Percentiles rank a stretch among this genome's conserved stretches.
Evolutionary conservation across 805 yeast genomes (phyloP).

Genomic region (Wickerhamomyces rabaulensis): DNA sequence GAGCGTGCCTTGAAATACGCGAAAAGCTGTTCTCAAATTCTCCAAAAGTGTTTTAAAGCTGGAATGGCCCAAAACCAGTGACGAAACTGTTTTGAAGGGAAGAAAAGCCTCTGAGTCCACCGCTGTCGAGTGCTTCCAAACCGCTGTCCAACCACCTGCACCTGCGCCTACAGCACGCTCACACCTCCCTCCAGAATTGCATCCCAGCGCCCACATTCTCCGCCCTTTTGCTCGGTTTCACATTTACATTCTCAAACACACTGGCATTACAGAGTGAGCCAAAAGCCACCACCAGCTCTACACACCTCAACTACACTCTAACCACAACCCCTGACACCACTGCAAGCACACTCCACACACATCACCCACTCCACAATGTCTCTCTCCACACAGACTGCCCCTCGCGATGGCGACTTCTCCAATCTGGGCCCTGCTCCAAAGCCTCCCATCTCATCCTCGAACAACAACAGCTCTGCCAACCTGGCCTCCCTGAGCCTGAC

Average conservation of each 20-base stretch:
- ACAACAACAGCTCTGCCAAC: constrained; percentile 29
- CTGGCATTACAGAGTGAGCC: too few relatives aligned
- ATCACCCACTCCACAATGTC: constrained; percentile 5
- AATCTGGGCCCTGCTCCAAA: constrained; percentile 54
- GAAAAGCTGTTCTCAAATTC: neutral
- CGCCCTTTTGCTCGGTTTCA: neutral
- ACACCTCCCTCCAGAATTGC: too few relatives aligned
- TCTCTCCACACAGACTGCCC: constrained; percentile 12
- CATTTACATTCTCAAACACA: neutral
- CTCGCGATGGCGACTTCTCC: constrained; percentile 41
- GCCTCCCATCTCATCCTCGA: constrained; percentile 34
- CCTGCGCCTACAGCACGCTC: neutral
- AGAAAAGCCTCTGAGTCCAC: neutral
- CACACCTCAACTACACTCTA: too few relatives aligned
- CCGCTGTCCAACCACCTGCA: neutral
- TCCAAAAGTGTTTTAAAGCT: too few relatives aligned
- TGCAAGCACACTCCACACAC: neutral
- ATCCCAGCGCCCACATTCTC: neutral
- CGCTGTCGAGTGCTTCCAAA: neutral
- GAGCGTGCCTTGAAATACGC: neutral
- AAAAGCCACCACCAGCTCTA: too few relatives aligned
- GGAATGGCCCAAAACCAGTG: too few relatives aligned
- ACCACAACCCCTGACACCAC: neutral
- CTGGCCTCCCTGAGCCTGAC: constrained; percentile 27
- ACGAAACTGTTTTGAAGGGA: neutral